A percentile compares a stretch with the other conserved stretches of the same genome.
These are phyloP conservation scores for Cercospora sp. DNA, from an alignment of 2,329 filamentous ascomycete genomes.

Conservation along the genomic window DNA sequence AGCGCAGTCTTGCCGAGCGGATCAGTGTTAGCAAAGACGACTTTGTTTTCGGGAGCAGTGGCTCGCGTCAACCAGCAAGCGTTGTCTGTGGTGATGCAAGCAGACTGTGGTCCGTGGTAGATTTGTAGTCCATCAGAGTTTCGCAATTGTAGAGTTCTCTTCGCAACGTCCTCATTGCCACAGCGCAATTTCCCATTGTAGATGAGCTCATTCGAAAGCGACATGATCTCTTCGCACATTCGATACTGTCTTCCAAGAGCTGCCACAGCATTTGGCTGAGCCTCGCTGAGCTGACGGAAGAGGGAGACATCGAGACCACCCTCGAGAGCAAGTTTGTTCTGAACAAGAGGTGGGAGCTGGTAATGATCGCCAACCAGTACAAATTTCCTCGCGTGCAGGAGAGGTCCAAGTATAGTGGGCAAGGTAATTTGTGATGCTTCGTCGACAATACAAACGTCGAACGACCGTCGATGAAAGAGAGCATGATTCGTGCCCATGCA, in stretches of 20 bases:
- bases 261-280: conserved; percentile 82
- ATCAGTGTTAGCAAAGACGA: conserved; percentile 90
- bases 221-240: conserved; percentile 98
- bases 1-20: conserved; percentile 62
- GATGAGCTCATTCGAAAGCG: conserved; percentile 86
- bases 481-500: conserved; percentile 89
- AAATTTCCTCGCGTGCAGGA: conserved; percentile 88
- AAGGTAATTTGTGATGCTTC: conserved; percentile 97
- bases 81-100: conserved; percentile 5
- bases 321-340: conserved; percentile 81
- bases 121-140: conserved; percentile 40
- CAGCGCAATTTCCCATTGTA: conserved; percentile 90
- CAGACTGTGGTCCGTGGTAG: conserved; percentile 35
- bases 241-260: conserved; percentile 95
- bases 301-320: conserved; percentile 89
- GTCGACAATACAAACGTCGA: conserved; percentile 98
- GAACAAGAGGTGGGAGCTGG: conserved; percentile 89
- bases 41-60: conserved; percentile 69
- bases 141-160: conserved; percentile 67
- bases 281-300: conserved; percentile 90
- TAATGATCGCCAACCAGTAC: conserved; percentile 96
- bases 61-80: conserved; percentile 76
- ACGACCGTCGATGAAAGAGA: conserved; percentile 82
- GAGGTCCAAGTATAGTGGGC: conserved; percentile 89
- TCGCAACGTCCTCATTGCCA: conserved; percentile 74